Evolutionary conservation across 441 rosid species (phyloP), one percentile per base, ranked within the genome.

Genomic region (Croton setiger): DNA sequence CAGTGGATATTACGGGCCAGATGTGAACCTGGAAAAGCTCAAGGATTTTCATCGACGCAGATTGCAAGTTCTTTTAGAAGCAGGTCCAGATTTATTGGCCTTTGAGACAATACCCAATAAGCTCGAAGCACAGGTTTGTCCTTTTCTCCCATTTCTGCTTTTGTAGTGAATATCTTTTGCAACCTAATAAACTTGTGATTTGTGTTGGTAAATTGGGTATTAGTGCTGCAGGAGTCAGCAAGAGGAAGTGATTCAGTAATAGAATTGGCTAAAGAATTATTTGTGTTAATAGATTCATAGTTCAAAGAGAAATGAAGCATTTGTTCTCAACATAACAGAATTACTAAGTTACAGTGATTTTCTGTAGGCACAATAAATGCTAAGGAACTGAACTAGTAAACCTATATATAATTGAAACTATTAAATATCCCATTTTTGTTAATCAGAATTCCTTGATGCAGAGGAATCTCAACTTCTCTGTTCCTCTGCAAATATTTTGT

Each of bases 71-170:
- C 83, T 93, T 58, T 86, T 85, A 8, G 84, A 89, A 66, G 90
- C 98, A 44, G 89, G 95, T 72, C 86, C 96, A 35, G 98, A 93
- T 77, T 81, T 93, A 75, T 81, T 93, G 57, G 96, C 97, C 31
- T 93, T 93, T 47, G 98, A 91, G 81, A 88, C 98, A 70, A 89
- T 91, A 72, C 96, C 97, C 9, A 93, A 89, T 58, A 89, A 84
- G 77, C 92, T 91, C 15, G 97, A 91, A 80, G 91, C 98, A 66
- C 95, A 88, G 93, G 98, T 87, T 71, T 64, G 84, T 67, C 66
- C 72, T 60, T 66, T 17, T 61, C 1, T 63, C 1, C 10, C 9
- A 20, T 2, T 23, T 70, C 47, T 31, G 35, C 49, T 72, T 18
- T 45, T 6, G 39, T 31, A 10, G 31, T 27, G 31, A 27, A 27